Base-by-base conservation (phyloP, 345 rosid species). In the Populus davidiana region DNA sequence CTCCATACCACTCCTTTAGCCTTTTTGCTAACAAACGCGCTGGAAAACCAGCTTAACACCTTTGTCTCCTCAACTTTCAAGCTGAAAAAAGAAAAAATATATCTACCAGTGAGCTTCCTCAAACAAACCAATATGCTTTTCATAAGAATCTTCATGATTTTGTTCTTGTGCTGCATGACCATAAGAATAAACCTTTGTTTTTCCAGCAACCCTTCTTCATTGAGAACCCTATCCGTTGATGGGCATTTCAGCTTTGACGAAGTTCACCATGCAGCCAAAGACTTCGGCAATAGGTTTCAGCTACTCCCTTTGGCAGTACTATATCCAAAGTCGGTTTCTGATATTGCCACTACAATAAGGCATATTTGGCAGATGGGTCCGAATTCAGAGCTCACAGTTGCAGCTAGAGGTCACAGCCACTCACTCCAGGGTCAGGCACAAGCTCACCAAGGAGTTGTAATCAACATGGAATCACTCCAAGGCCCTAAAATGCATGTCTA, bases 311-410 rank as follows among this genome's bases (percentile, higher is more conserved):
- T 81, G 69, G 98, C 99, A 29, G 91, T 95, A 38, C 86, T 95
- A 59, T 87, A 92, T 80, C 99, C 99, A 21, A 88, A 86, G 81
- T 86, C 98, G 0, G 96, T 88, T 72, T 84, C 91, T 31, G 99
- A 93, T 80, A 89, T 95, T 78, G 91, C 97, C 77, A 82, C 85
- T 47, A 89, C 90, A 1, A 83, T 95, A 69, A 88, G 83, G 80
- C 96, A 91, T 85, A 74, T 91, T 79, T 92, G 96, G 94, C 86
- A 83, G 87, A 87, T 93, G 96, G 98, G 99, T 49, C 84, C 89
- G 78, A 76, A 81, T 81, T 93, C 98, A 27, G 86, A 88, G 81
- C 93, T 95, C 71, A 92, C 90, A n/a, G 88, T 95, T 62, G 81
- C 85, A 16, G 85, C 81, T 1, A 82, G 85, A 75, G 85, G 85